These are phyloP conservation scores for Bruguiera gymnorhiza DNA, from an alignment of 345 rosid species.

Conservation along the genomic window DNA sequence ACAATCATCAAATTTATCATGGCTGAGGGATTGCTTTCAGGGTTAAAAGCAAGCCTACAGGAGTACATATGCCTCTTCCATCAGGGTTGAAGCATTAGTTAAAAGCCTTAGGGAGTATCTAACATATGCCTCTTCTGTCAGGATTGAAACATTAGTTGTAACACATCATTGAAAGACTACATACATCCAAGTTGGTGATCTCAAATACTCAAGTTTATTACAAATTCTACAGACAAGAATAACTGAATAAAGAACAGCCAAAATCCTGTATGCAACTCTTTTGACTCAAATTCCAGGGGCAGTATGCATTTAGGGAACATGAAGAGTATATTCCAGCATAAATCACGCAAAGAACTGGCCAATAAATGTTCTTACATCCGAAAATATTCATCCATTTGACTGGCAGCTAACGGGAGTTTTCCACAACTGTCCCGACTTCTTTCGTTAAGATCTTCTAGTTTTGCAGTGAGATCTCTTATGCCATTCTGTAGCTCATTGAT, in stretches of 20 bases:
- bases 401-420: slow-evolving; percentile 71
- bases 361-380: slow-evolving; percentile 52
- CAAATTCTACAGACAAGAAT: not conserved
- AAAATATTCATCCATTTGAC: slow-evolving; percentile 77
- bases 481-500: slow-evolving; percentile 62
- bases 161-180: not conserved
- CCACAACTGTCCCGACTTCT: slow-evolving; percentile 77
- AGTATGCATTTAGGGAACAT: not conserved
- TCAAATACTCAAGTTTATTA: not conserved
- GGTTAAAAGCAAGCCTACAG: no score
- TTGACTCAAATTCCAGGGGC: not conserved
- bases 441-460: slow-evolving; percentile 66
- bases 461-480: slow-evolving; percentile 62
- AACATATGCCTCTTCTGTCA: no score
- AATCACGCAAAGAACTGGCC: not conserved
- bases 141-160: not conserved
- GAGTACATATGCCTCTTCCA: no score
- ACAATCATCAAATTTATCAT: no score
- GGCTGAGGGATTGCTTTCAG: no score
- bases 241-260: not conserved
- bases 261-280: not conserved
- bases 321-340: not conserved
- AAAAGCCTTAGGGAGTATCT: no score
- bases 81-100: no score
- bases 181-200: not conserved